Evolutionary conservation across 371 early-diverging fungal species (phyloP).

Genomic region (Mortierella sp.): DNA sequence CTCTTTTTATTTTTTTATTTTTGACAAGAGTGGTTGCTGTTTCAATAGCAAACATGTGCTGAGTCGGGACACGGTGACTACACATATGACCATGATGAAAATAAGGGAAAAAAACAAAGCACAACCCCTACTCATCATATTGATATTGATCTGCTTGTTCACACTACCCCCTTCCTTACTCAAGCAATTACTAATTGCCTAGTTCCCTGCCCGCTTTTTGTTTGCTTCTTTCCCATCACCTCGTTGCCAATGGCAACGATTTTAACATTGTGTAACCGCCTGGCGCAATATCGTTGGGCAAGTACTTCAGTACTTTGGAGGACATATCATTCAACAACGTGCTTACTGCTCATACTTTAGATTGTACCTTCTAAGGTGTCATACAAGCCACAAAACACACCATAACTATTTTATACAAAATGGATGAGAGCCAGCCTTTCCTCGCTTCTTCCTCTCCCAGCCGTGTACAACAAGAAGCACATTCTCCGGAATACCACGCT

Average conservation of each 20-base stretch:
- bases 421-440: conserved; percentile 20
- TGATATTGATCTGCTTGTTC: background rate
- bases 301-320: too few species aligned
- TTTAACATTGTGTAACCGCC: background rate
- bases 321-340: background rate
- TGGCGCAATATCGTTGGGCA: background rate
- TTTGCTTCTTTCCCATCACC: background rate
- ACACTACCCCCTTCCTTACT: too few species aligned
- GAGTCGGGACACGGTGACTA: too few species aligned
- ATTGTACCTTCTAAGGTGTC: background rate
- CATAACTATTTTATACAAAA: background rate
- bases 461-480: conserved; percentile 4
- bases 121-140: background rate
- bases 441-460: background rate
- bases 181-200: too few species aligned
- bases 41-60: too few species aligned
- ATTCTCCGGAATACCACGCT: conserved; percentile 10
- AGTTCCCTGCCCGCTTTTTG: background rate
- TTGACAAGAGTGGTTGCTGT: too few species aligned
- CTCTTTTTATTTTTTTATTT: too few species aligned
- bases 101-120: too few species aligned
- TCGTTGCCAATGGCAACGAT: background rate
- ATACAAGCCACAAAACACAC: conserved; percentile 20
- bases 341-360: background rate
- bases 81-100: too few species aligned